Evolutionary conservation across 495 filamentous ascomycete species (phyloP).

Genomic region (Cenococcum geophilum): DNA sequence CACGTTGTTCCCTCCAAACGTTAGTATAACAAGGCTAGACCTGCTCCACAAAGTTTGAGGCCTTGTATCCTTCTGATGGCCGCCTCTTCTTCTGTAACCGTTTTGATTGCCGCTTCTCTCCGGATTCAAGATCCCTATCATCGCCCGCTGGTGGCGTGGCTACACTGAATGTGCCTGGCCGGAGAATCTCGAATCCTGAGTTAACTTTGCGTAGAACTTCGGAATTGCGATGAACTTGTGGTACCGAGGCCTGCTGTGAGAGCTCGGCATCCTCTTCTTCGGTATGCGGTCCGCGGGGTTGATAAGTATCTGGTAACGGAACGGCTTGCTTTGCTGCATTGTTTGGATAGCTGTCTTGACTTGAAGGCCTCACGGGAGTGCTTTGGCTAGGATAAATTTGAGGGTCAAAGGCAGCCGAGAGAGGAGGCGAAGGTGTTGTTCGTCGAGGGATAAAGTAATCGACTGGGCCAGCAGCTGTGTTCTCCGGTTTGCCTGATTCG

Average conservation of each 20-base stretch:
- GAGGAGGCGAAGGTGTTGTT: conserved; percentile 25
- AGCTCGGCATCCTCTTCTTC: conserved; percentile 11
- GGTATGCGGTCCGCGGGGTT: conserved; percentile 21
- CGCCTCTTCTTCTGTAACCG: conserved; percentile 30
- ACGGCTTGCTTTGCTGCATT: conserved; percentile 24
- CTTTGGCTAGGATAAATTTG: background rate
- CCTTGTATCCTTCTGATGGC: conserved; percentile 13
- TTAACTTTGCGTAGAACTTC: conserved; percentile 53
- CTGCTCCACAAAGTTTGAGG: conserved; percentile 24
- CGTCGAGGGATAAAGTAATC: conserved; percentile 33
- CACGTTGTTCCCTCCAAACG: too few relatives aligned
- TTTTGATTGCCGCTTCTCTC: conserved; percentile 37
- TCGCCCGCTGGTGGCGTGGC: conserved; percentile 12
- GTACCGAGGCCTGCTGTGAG: conserved; percentile 1
- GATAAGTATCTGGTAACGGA: conserved; percentile 25
- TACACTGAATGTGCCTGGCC: conserved; percentile 45
- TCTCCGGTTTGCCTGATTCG: conserved; percentile 17
- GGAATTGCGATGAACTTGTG: conserved; percentile 37
- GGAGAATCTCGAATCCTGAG: conserved; percentile 55
- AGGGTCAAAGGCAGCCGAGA: background rate
- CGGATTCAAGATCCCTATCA: conserved; percentile 8
- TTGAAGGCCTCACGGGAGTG: conserved; percentile 5
- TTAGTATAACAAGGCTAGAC: background rate
- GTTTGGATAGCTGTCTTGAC: conserved; percentile 12
- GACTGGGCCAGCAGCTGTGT: conserved; percentile 19